Base-by-base conservation (phyloP, 2,329 filamentous ascomycete genomes). In the Ophiostoma novo-ulmi region DNA sequence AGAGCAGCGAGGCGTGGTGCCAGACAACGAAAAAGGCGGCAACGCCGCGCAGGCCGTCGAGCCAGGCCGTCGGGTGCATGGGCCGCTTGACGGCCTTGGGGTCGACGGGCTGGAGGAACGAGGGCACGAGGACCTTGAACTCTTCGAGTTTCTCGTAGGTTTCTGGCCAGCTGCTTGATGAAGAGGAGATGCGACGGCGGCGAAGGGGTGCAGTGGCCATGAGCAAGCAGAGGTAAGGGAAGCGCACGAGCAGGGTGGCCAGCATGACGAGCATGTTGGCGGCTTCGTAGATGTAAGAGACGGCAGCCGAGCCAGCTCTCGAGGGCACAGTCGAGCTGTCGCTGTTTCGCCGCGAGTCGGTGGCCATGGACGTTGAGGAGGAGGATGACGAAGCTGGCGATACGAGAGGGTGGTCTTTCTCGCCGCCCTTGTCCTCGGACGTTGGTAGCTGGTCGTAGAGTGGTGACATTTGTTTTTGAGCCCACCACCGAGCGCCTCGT, bases 1-100 rank as follows among this genome's bases (percentile, higher is more conserved):
- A 78, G 8, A 78, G 66, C 13, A 79, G 73, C 8, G 76, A 77
- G 41, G 76, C 74, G 76, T 85, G 83, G 68, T 84, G 82, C 71
- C 81, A 79, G 72, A 86, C 87, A 6, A 88, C 85, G 48, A 87
- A 76, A 44, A 87, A 80, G 3, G 85, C 84, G 4, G 85, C 84
- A 69, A 86, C 82, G 7, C 85, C 85, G 74, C 85, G 79, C 22
- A 87, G 78, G 7, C 85, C 85, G 73, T 87, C 85, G 5, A 78
- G 70, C 77, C 77, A 78, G 8, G 76, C 75, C 20, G 76, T 77
- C 7, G 73, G 73, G 38, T 76, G 76, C 48, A 73, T 68, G 26
- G 61, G 69, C 17, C 67, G 71, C 2, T 67, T n/a, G 17, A 48
- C 48, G 17, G 69, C 8, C 1, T 31, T 48, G 3, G 39, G n/a